Conservation (phyloP, 2,329 filamentous ascomycete genomes). For the Ophiostoma piceae region DNA sequence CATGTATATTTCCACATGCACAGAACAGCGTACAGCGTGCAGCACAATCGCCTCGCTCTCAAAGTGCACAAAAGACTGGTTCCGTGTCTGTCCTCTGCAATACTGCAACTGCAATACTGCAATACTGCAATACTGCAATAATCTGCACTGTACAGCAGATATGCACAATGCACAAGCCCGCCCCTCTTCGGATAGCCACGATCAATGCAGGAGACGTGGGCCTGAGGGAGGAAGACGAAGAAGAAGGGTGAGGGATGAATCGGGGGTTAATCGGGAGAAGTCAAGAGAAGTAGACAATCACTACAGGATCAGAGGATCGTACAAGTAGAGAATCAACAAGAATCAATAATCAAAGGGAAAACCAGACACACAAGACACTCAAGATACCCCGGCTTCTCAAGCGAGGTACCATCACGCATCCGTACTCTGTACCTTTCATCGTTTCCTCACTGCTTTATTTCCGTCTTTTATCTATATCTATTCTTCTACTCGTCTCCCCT, state of each 20-base stretch:
- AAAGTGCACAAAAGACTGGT: not conserved
- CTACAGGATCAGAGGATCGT: not conserved
- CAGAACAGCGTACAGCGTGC: not conserved
- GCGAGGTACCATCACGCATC: not conserved
- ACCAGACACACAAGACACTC: not conserved
- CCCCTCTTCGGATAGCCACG: constrained; percentile 13
- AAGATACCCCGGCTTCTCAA: not conserved
- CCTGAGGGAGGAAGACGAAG: not conserved
- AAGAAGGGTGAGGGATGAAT: not conserved
- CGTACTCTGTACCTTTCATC: not conserved
- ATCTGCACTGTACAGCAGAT: not conserved
- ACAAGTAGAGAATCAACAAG: not conserved
- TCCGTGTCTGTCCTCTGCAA: not conserved
- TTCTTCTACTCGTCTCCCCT: not conserved
- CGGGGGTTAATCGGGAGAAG: not conserved
- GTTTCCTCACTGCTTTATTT: not conserved
- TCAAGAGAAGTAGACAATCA: not conserved
- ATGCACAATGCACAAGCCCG: constrained; percentile 6
- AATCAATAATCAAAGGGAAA: not conserved
- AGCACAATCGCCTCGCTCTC: not conserved
- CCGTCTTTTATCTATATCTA: not conserved
- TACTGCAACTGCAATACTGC: too few species aligned
- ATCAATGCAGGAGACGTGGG: constrained; percentile 15
- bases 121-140: too few species aligned
- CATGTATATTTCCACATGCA: not conserved